Conservation (phyloP, 2,329 filamentous ascomycete genomes). For the Xylariaceae sp. region DNA sequence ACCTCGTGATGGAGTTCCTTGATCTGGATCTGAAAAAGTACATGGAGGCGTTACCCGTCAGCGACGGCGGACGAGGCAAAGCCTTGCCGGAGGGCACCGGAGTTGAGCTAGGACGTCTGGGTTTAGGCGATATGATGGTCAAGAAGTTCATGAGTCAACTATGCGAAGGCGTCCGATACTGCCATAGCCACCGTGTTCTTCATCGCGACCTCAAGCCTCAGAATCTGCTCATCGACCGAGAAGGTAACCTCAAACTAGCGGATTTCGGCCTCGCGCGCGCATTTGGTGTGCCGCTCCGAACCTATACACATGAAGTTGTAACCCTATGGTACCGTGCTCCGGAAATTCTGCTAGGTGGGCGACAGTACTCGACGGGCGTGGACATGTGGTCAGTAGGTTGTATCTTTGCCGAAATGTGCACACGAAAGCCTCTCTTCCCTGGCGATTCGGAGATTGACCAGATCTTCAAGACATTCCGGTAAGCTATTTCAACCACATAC, state of each 20-base stretch:
- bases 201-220: conserved; percentile 91
- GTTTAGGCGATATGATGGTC: conserved; percentile 79
- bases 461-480: conserved; percentile 95
- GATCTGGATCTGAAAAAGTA: conserved; percentile 94
- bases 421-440: conserved; percentile 88
- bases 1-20: conserved; percentile 91
- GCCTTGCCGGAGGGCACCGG: conserved; percentile 80
- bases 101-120: conserved; percentile 68
- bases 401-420: conserved; percentile 97
- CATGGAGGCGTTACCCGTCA: conserved; percentile 88
- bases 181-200: conserved; percentile 85
- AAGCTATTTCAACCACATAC: conserved; percentile 40
- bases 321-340: conserved; percentile 93
- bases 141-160: conserved; percentile 94
- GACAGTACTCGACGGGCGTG: conserved; percentile 91
- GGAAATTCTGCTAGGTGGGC: conserved; percentile 87
- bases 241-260: conserved; percentile 88
- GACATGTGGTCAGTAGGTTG: conserved; percentile 97
- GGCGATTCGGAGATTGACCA: conserved; percentile 93
- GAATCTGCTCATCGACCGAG: conserved; percentile 84
- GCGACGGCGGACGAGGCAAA: conserved; percentile 84
- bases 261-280: conserved; percentile 90
- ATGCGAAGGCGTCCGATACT: conserved; percentile 84
- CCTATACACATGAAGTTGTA: conserved; percentile 94
- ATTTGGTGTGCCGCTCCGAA: conserved; percentile 88